Evolutionary conservation across 495 filamentous ascomycete genomes (phyloP), one percentile per base, ranked within the genome.

Genomic region (Annulohypoxylon bovei): DNA sequence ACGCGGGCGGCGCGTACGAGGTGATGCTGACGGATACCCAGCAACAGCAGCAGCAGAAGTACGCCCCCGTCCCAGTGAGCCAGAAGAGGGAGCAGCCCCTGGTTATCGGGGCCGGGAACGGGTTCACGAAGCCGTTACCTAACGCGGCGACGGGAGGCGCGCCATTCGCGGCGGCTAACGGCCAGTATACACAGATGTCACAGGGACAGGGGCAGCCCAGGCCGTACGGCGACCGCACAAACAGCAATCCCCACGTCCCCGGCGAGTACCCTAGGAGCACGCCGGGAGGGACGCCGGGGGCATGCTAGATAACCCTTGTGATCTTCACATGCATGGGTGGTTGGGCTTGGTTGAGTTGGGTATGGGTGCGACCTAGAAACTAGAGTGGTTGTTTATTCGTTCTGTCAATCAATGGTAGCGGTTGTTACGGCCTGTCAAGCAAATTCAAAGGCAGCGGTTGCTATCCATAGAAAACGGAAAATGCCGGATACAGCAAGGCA

Each of bases 181-280:
- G 64, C 64, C 71, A 52, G 63, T 27, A 18, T n/a, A n/a, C n/a
- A n/a, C n/a, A n/a, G n/a, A n/a, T 16, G 47, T 30, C 8, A 32
- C 18, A 47, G 18, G 20, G 20, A 47, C 22, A 27, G 20, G 59
- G 63, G 0, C 68, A 75, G 18, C 6, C 54, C 12, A 65, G 73
- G 25, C 70, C 75, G 3, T 65, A 73, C 30, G 57, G 67, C 23
- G 63, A 65, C n/a, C 59, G 75, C 33, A 79, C 74, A 1, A 81
- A 75, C 32, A 79, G 79, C 46, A 78, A 84, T 52, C 81, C 88
- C 7, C 86, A 88, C 56, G 77, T 89, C 1, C 87, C 87, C 7
- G 87, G 87, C 9, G 83, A 87, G 68, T 89, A 83, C 69, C 87
- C 87, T 1, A 82, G 79, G 39, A 75, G 73, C 14, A 76, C 77